Percentiles rank a stretch among this genome's conserved stretches.
Evolutionary conservation across 2,329 filamentous ascomycete genomes (phyloP).

Genomic region (Arthrobotrys sphaeroides): DNA sequence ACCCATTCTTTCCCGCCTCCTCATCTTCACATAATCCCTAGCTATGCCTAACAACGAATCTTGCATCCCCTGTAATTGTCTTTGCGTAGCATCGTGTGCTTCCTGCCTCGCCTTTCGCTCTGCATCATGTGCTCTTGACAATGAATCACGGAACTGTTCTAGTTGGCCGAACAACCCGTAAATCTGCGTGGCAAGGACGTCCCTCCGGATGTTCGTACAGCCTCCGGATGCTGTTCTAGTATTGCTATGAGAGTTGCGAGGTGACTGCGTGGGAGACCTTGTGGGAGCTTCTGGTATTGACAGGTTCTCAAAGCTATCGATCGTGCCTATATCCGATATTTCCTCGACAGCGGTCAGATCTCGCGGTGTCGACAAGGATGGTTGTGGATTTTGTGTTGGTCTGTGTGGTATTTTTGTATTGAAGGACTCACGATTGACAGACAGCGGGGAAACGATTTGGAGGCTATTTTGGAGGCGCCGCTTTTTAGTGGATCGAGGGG

Average conservation of each 20-base stretch:
- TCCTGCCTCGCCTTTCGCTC: conserved; percentile 26
- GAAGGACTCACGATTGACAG: conserved; percentile 8
- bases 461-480: conserved; percentile 19
- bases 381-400: conserved; percentile 9
- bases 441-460: conserved; percentile 5
- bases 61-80: conserved; percentile 23
- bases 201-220: neutral
- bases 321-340: neutral
- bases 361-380: neutral
- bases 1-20: conserved; percentile 8
- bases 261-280: neutral
- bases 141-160: conserved; percentile 17
- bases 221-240: neutral
- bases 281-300: neutral
- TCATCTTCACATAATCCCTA: conserved; percentile 5
- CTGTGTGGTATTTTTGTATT: conserved; percentile 26
- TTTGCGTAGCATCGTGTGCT: conserved; percentile 21
- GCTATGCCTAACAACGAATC: conserved; percentile 14
- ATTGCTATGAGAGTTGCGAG: neutral
- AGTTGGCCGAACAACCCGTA: conserved; percentile 19
- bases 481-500: conserved; percentile 36
- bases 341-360: neutral
- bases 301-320: neutral
- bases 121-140: conserved; percentile 13
- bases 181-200: conserved; percentile 18